Base-by-base conservation (phyloP, 1,284 basidiomycete species). In the Pterulicium gracile region DNA sequence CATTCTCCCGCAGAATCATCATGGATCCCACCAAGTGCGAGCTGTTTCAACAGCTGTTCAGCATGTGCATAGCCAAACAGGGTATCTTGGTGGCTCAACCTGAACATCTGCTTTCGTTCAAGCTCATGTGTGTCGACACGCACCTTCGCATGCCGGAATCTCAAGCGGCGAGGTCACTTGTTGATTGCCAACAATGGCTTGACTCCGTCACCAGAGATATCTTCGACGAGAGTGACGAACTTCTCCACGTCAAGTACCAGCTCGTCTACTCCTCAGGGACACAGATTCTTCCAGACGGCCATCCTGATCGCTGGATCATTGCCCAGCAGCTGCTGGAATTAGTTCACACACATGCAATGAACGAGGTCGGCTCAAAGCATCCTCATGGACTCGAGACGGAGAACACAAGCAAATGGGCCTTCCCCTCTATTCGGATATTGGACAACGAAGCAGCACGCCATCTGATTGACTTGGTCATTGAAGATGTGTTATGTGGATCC, bases 151-250 rank as follows among this genome's bases (percentile, higher is more conserved):
- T 40, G n/a, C 10, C 34, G n/a, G 18, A 13, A 3, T 32, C 35
- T 12, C 17, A 2, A 17, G 18, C 2, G 4, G n/a, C 4, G 2
- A 21, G 43, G 36, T 46, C 32, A 47, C 49, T 61, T 5, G 49
- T 61, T 7, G 34, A 49, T 1, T 51, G 55, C 1, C 62, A 69
- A 32, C 49, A 43, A 14, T 72, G 69, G 70, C 52, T 75, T 1
- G 46, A 58, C 23, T 44, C 47, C 1, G 44, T 51, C 39, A 55
- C 62, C 5, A 60, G 71, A 17, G 73, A 77, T 44, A 59, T 77
- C 21, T 51, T 76, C 3, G 75, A 77, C 42, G 73, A 76, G 51
- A 74, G 73, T 50, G 73, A 76, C 45, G 73, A 76, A 47, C 61
- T 77, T 18, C 61, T 76, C 3, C 65, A 67, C 42, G 65, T 69